Conservation (phyloP, 2,329 filamentous ascomycete genomes). For the Neonectria neomacrospora region DNA sequence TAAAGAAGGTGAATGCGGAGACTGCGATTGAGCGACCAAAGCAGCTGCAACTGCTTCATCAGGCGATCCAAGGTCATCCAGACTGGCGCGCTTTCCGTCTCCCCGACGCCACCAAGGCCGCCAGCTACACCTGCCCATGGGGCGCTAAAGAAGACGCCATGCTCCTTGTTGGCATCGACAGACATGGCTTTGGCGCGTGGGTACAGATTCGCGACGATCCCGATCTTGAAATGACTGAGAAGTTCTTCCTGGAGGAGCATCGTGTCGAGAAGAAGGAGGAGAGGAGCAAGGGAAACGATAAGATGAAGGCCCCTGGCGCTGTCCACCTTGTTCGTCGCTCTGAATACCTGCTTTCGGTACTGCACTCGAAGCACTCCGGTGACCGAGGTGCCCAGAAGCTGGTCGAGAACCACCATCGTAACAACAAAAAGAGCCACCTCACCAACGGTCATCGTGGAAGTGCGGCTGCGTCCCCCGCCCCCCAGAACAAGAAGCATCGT, state of each 20-base stretch:
- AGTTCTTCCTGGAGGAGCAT: slow-evolving; percentile 96
- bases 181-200: slow-evolving; percentile 97
- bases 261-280: slow-evolving; percentile 98
- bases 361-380: slow-evolving; percentile 84
- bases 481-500: slow-evolving; percentile 60
- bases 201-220: slow-evolving; percentile 90
- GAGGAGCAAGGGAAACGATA: slow-evolving; percentile 79
- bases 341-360: slow-evolving; percentile 93
- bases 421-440: slow-evolving; percentile 80
- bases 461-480: slow-evolving; percentile 77
- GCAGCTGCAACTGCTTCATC: slow-evolving; percentile 85
- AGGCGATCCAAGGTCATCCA: slow-evolving; percentile 72
- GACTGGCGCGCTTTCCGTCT: slow-evolving; percentile 87
- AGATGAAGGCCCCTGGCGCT: slow-evolving; percentile 92
- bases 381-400: slow-evolving; percentile 81
- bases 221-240: slow-evolving; percentile 86
- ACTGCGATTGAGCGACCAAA: slow-evolving; percentile 91
- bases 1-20: slow-evolving; percentile 95
- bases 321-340: slow-evolving; percentile 95
- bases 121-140: slow-evolving; percentile 93
- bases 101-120: slow-evolving; percentile 89
- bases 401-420: slow-evolving; percentile 93
- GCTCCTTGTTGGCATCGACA: slow-evolving; percentile 92
- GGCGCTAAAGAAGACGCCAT: slow-evolving; percentile 95
- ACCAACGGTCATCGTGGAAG: slow-evolving; percentile 71